phyloP scores from a whole-genome alignment of 2,329 filamentous ascomycete genomes.

The Aspergillus sp. region DNA sequence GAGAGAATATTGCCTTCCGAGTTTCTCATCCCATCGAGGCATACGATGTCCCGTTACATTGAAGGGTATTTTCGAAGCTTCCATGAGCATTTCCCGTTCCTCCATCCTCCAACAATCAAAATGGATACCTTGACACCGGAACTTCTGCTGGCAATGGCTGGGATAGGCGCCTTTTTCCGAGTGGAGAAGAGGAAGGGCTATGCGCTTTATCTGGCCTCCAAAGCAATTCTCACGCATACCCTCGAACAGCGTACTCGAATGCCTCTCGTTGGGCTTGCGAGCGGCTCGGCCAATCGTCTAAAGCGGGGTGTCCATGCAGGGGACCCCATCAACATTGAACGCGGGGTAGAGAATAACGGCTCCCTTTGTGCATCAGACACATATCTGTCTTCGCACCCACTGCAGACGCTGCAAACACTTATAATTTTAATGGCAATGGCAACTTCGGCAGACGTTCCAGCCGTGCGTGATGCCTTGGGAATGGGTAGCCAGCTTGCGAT shows the following conservation, averaged over 20 bases:
- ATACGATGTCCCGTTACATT: constrained; percentile 62
- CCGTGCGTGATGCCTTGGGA: constrained; percentile 1
- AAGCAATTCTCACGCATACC: too few species aligned
- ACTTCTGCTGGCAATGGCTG: constrained; percentile 60
- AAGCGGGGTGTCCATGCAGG: too few species aligned
- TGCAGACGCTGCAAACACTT: neutral
- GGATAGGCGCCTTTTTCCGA: constrained; percentile 46
- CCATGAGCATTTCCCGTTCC: constrained; percentile 52
- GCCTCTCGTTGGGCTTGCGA: too few species aligned
- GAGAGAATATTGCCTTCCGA: constrained; percentile 37
- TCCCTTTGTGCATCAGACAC: too few species aligned
- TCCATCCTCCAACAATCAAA: constrained; percentile 61
- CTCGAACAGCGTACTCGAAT: too few species aligned
- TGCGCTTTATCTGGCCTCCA: constrained; percentile 3
- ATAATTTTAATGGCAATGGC: neutral
- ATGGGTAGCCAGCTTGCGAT: constrained; percentile 6
- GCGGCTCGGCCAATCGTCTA: too few species aligned
- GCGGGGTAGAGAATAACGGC: too few species aligned
- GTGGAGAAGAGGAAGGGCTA: constrained; percentile 32
- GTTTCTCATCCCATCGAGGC: constrained; percentile 54
- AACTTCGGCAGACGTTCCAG: constrained; percentile 1
- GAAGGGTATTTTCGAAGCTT: constrained; percentile 65
- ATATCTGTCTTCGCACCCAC: too few species aligned
- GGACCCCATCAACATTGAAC: too few species aligned
- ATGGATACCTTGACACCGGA: constrained; percentile 58